These are phyloP conservation scores for Primulina eburnea DNA, from an alignment of 257 asterid species.

Conservation along the genomic window DNA sequence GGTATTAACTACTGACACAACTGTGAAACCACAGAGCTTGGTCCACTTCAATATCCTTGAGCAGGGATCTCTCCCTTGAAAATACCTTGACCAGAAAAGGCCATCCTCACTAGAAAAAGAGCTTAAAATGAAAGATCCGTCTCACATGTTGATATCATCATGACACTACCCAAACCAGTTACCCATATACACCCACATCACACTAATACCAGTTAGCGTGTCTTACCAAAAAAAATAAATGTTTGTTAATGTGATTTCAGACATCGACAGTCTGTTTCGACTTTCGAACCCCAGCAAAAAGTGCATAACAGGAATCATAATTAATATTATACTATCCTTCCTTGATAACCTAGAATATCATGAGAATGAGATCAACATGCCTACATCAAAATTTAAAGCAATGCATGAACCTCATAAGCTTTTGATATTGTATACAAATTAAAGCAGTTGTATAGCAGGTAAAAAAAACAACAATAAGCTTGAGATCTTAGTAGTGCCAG, in stretches of 20 bases:
- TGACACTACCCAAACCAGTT: neutral
- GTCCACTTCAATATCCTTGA: neutral
- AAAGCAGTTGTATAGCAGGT: neutral
- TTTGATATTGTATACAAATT: neutral
- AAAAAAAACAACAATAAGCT: neutral
- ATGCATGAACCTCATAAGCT: neutral
- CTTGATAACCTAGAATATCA: neutral
- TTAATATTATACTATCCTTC: no score
- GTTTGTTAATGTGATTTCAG: neutral
- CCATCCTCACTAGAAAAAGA: neutral
- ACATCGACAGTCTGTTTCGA: neutral
- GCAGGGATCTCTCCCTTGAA: neutral
- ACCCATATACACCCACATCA: neutral
- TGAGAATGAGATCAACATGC: neutral
- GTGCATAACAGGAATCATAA: neutral
- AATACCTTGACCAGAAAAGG: neutral
- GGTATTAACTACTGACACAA: neutral
- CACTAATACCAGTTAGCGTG: neutral
- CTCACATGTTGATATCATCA: neutral
- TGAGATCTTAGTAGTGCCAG: neutral
- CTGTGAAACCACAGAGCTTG: neutral
- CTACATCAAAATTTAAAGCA: neutral
- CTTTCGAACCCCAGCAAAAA: neutral
- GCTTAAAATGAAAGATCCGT: neutral
- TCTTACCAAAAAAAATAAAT: no score